Base-by-base conservation (phyloP, 805 yeast species). In the Grigorovia yakushimaensis region DNA sequence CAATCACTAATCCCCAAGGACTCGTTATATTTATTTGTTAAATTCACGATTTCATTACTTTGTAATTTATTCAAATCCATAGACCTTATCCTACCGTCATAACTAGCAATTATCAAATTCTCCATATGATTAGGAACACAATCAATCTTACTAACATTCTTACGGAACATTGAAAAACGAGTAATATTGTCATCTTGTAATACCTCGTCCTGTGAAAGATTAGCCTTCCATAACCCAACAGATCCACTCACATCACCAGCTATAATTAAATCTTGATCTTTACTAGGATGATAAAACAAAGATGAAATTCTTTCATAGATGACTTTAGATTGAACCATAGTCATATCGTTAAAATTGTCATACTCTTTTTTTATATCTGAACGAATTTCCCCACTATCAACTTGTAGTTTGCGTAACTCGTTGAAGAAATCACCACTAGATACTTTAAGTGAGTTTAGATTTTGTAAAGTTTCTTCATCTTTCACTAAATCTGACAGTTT, bases 161-260 rank as follows among this genome's bases (percentile, higher is more conserved):
- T 80, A 0, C 89, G 81, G 58, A 93, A 97, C 3, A 88, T 76
- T 53, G 79, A 80, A 53, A 88, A 74, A 19, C 77, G 75, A 0
- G 84, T 68, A 2, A 86, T 76, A 38, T 79, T 76, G 5, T 72
- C 64, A 51, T 74, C 79, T 3, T 62, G 58, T 17, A 57, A 60
- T 18, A 52, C 45, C 22, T 64, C 67, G 5, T 17, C 58, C 52
- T n/a, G 56, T 52, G 21, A 57, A 53, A 35, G 59, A 61, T 47
- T 61, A 55, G 7, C 82, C 41, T 89, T 81, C 97, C 97, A 91
- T 15, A 93, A 72, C 0, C 97, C 97, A 40, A 88, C 66, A 51
- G 79, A 76, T 5, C 98, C 98, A n/a, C 69, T 67, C 11, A 87
- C 86, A 65, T 93, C 98, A 42, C 97, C 98, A 1, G 88, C 96